Conservation (phyloP, 2,329 filamentous ascomycete genomes). For the Microdochium bolleyi region DNA sequence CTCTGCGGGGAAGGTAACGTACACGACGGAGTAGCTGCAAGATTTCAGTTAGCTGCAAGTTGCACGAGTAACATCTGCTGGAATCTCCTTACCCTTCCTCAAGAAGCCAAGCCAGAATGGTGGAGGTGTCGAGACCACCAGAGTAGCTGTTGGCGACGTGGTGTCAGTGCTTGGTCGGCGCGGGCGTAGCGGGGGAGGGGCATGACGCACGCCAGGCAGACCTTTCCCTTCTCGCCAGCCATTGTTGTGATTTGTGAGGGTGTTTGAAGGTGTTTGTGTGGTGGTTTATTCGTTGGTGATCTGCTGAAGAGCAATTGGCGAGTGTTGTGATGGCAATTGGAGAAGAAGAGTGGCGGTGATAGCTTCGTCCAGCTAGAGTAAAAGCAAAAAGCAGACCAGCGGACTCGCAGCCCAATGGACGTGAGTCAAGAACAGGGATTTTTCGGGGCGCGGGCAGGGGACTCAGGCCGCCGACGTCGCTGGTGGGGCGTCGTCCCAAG, state of each 20-base stretch:
- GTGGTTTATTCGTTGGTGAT: background rate
- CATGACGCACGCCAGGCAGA: background rate
- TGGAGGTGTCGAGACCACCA: constrained; percentile 1
- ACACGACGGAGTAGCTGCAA: background rate
- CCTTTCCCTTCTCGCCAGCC: constrained; percentile 1
- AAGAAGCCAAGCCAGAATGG: background rate
- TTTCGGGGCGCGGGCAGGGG: background rate
- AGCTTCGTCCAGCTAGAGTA: background rate
- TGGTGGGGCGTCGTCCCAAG: no score
- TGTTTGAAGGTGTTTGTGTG: background rate
- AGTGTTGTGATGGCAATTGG: background rate
- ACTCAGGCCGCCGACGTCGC: background rate
- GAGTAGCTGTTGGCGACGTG: background rate
- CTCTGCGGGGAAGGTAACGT: background rate
- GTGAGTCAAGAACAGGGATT: background rate
- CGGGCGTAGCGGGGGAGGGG: background rate
- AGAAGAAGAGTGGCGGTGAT: background rate
- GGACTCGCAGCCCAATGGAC: background rate
- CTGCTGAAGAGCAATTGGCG: background rate
- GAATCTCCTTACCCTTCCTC: background rate
- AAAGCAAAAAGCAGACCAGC: background rate
- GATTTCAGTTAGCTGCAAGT: background rate
- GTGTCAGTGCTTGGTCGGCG: background rate
- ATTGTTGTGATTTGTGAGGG: background rate
- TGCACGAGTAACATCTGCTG: background rate